These are phyloP conservation scores for Hypoxylon rickii DNA, from an alignment of 495 filamentous ascomycete species.

Conservation along the genomic window DNA sequence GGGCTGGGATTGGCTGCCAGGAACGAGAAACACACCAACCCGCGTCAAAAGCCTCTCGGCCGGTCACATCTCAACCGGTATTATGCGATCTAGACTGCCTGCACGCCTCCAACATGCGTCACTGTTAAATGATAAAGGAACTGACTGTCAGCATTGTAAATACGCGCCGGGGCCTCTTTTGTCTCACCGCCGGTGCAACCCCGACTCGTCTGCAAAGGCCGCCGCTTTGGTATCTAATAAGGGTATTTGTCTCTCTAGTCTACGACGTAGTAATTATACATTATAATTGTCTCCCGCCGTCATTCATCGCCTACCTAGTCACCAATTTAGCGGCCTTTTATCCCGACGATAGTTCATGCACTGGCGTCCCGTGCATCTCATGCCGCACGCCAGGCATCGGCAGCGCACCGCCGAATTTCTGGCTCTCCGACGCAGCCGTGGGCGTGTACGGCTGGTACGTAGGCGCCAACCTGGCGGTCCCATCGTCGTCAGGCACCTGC, in stretches of 20 bases:
- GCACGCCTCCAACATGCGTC: neutral
- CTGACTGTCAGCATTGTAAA: too few relatives aligned
- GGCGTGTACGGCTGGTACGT: neutral
- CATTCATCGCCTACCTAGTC: neutral
- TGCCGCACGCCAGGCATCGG: neutral
- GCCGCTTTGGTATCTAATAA: too few relatives aligned
- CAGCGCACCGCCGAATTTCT: neutral
- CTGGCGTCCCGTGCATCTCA: conserved; percentile 6
- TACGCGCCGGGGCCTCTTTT: neutral
- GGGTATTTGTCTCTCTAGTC: too few relatives aligned
- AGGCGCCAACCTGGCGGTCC: neutral
- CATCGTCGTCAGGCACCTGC: neutral
- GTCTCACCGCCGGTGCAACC: conserved; percentile 4
- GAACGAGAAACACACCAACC: neutral
- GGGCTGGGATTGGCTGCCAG: conserved; percentile 2
- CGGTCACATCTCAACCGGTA: conserved; percentile 3
- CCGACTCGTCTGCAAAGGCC: too few relatives aligned
- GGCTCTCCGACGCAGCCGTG: neutral
- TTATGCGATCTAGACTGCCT: conserved; percentile 10
- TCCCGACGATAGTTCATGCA: neutral
- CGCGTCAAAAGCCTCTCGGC: conserved; percentile 7
- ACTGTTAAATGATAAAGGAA: neutral
- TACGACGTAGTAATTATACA: too few relatives aligned
- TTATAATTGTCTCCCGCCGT: too few relatives aligned
- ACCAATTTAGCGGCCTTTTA: neutral